Evolutionary conservation across 2,329 filamentous ascomycete genomes (phyloP).

Genomic region (Fusarium sp.): DNA sequence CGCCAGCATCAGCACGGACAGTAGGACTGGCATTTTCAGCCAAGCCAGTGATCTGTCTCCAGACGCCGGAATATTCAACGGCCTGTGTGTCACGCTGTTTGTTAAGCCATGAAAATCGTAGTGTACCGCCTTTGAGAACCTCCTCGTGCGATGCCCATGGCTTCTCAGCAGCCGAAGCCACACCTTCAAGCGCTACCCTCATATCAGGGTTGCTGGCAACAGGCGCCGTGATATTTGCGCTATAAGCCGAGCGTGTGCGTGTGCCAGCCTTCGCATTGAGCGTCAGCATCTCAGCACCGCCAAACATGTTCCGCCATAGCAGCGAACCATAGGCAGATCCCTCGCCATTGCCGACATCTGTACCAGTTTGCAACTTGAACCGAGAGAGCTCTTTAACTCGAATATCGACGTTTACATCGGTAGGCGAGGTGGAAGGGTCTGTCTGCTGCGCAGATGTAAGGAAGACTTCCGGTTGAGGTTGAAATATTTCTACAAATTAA

Average conservation of each 20-base stretch:
- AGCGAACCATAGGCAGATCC: conserved; percentile 92
- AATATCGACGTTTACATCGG: conserved; percentile 86
- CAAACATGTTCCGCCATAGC: conserved; percentile 91
- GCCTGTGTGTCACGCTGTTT: conserved; percentile 77
- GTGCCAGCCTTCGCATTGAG: conserved; percentile 91
- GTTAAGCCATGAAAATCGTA: conserved; percentile 82
- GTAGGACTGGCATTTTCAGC: conserved; percentile 81
- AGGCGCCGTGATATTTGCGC: conserved; percentile 85
- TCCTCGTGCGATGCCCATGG: conserved; percentile 96
- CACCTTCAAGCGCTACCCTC: conserved; percentile 80
- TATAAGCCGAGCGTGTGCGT: conserved; percentile 91
- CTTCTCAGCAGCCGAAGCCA: conserved; percentile 88
- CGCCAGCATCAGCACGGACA: conserved; percentile 86
- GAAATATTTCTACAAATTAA: conserved; percentile 79
- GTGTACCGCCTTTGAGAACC: conserved; percentile 80
- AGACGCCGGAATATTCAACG: conserved; percentile 82
- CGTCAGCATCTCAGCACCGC: conserved; percentile 90
- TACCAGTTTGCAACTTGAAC: conserved; percentile 92
- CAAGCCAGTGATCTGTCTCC: conserved; percentile 90
- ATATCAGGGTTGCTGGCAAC: conserved; percentile 87
- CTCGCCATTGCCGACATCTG: conserved; percentile 92
- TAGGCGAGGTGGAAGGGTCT: conserved; percentile 77
- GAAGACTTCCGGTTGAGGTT: conserved; percentile 84
- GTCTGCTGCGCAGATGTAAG: conserved; percentile 80
- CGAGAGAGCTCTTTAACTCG: conserved; percentile 85